Base-by-base conservation (phyloP, 495 filamentous ascomycete genomes). In the Cryomyces antarcticus region DNA sequence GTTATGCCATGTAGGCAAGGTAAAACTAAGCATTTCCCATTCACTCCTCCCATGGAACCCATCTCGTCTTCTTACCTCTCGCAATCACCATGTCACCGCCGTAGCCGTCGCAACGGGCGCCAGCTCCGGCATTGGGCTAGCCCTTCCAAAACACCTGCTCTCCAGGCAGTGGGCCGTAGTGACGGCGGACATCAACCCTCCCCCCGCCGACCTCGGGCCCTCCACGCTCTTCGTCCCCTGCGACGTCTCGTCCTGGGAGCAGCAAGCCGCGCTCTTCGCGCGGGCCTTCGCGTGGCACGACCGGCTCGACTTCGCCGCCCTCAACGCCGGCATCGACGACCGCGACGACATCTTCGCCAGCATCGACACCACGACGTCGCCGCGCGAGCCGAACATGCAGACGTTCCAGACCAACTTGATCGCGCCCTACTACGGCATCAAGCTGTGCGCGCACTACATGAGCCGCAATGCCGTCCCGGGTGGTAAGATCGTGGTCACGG, bases 301-400 rank as follows among this genome's bases (percentile, higher is more conserved):
- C 5, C 56, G 57, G 7, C 56, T 69, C 6, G 60, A 63, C 45
- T 67, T 65, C 53, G 56, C 59, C 31, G 56, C 64, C 6, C 59
- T 61, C 0, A 68, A 69, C 46, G 65, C 65, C 5, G 65, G 66
- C 3, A 63, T 68, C 41, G 56, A 63, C 43, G 64, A 65, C 39
- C 49, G 48, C 0, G 60, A 64, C 38, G 57, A 59, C 43, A 58
- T 64, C 41, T 62, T 60, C 48, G 7, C 31, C 33, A 41, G 42
- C 10, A 53, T 45, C 12, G 51, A 51, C 13, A 43, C 49, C 7
- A 47, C 54, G 30, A 57, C 64, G 1, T 30, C 49, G 44, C 17
- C 17, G 17, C 17, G 17, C 17, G 49, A 61, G 38, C 56, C 63
- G 12, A 56, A 65, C 41, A 54, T 67, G 28, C 55, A 46, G 28